Base-by-base conservation (phyloP, 805 yeast genomes). In the Maudiozyma serrabonitensis region DNA sequence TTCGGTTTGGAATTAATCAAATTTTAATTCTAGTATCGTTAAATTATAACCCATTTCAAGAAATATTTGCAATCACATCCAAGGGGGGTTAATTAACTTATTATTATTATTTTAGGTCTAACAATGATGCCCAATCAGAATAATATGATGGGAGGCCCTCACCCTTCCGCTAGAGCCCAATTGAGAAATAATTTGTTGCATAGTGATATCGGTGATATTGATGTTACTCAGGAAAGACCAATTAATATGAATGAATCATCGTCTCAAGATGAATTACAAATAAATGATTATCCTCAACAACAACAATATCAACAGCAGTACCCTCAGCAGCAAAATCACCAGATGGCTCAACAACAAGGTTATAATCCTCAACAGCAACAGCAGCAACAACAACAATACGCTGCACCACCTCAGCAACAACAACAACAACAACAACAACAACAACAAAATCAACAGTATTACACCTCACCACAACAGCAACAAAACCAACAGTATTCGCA, bases 141-240 rank as follows among this genome's bases (percentile, higher is more conserved):
- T 15, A 35, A 35, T 35, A 11, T 35, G 9, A 28, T 28, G 18
- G 38, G 38, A n/a, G 18, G 38, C 9, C 18, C 16, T 35, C 18
- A n/a, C 3, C 38, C 38, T 7, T 51, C 59, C 12, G 45, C 49
- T 7, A 52, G 45, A 38, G 59, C 51, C 6, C 54, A 55, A 43
- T 48, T 68, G 50, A 55, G 75, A 51, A 69, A 62, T 48, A 70
- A 69, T 52, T 60, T 72, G 16, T 52, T 75, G 28, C 68, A 64
- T 32, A 61, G 54, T 44, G 72, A 71, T 25, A 58, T 70, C 11
- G 80, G 78, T 0, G 64, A 58, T 51, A 75, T 77, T 31, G 79
- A 76, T 51, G 63, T 76, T 13, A 52, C 70, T 15, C 55, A 72
- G 15, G 80, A 76, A 53, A 60, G 60, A 0, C 75, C 75, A 3